Evolutionary conservation across 73 alveolate species (phyloP).

Genomic region (Blepharisma stoltei): DNA sequence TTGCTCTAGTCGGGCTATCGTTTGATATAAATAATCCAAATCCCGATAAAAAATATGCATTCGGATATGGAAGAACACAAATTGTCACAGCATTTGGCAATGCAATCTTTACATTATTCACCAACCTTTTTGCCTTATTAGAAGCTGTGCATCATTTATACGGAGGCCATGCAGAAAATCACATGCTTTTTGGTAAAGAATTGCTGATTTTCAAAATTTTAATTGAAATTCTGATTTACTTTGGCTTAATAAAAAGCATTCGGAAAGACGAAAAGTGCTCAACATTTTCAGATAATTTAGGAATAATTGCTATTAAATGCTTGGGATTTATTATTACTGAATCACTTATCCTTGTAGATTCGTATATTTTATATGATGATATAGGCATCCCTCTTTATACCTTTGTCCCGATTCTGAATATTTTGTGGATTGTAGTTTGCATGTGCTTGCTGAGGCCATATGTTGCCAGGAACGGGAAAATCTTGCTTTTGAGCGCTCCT

Average conservation of each 20-base stretch:
- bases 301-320: constrained; percentile 12
- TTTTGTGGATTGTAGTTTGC: constrained; percentile 5
- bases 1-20: not conserved
- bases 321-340: not conserved
- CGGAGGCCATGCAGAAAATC: not conserved
- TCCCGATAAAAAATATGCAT: not conserved
- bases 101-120: not conserved
- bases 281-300: not conserved
- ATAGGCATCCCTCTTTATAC: not conserved
- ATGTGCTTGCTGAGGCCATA: not conserved
- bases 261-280: not conserved
- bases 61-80: constrained; percentile 22
- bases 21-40: not conserved
- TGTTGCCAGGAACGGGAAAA: not conserved
- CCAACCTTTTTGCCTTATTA: not conserved
- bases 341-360: not conserved
- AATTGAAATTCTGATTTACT: not conserved
- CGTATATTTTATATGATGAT: not conserved
- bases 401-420: not conserved
- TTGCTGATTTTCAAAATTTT: not conserved
- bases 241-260: not conserved
- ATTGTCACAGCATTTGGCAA: constrained; percentile 11
- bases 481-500: constrained; percentile 23
- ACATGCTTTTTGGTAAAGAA: not conserved
- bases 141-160: constrained; percentile 14